These are phyloP conservation scores for Lignosus rhinocerotis DNA, from an alignment of 1,284 basidiomycete genomes.

Conservation along the genomic window DNA sequence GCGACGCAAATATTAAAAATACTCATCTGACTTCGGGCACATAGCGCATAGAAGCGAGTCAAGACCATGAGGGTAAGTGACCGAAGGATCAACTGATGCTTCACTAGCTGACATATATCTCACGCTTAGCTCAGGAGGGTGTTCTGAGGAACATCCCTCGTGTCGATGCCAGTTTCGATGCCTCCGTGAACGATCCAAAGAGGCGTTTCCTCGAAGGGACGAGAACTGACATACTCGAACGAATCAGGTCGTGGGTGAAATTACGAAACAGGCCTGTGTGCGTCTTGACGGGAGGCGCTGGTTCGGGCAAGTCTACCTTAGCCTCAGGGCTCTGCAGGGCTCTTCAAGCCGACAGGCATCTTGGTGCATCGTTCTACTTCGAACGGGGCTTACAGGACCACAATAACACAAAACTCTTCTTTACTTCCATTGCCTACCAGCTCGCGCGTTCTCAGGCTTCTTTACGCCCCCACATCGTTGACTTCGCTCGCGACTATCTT, in stretches of 20 bases:
- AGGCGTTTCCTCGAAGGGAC: background rate
- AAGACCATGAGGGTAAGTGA: background rate
- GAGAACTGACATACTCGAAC: background rate
- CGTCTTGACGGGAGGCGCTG: background rate
- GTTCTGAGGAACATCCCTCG: background rate
- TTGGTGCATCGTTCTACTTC: conserved; percentile 3
- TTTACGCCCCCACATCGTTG: background rate
- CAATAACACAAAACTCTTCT: conserved; percentile 2
- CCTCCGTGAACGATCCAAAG: background rate
- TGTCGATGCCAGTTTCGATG: background rate
- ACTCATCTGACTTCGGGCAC: background rate
- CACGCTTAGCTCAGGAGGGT: background rate
- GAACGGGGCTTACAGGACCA: conserved; percentile 2
- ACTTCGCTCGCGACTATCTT: background rate
- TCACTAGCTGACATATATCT: background rate
- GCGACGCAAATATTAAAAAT: background rate
- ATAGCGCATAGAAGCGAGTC: background rate
- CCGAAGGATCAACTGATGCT: background rate
- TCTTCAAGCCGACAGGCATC: background rate
- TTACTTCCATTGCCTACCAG: conserved; percentile 10
- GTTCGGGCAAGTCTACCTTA: background rate
- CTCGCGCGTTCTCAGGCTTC: background rate
- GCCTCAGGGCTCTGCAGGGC: background rate
- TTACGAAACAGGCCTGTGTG: background rate
- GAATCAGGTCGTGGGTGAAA: background rate